A percentile compares a stretch with the other conserved stretches of the same genome.
Conservation (phyloP, 169 alveolate species). For the Fabrea salina region DNA sequence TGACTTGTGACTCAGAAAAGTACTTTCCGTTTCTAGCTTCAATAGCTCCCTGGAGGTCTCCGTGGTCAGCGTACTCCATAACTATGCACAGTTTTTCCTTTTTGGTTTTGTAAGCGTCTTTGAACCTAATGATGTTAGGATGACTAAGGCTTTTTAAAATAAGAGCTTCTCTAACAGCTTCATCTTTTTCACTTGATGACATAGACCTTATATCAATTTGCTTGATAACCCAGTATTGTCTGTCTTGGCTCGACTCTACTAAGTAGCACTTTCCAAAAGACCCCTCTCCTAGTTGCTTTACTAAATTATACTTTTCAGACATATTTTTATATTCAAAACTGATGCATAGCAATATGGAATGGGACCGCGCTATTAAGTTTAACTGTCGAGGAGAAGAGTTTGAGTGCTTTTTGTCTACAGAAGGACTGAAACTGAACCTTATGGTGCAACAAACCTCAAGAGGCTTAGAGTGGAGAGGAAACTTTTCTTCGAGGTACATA, state of each 20-base stretch:
- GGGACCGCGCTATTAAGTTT: too few relatives aligned
- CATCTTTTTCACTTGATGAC: slow-evolving; percentile 75
- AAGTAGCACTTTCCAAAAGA: slow-evolving; percentile 82
- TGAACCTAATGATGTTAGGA: slow-evolving; percentile 74
- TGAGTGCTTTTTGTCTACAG: too few relatives aligned
- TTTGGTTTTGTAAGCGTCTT: slow-evolving; percentile 73
- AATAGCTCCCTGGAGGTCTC: slow-evolving; percentile 64
- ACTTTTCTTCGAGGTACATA: slow-evolving; percentile 40
- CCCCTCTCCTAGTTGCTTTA: slow-evolving; percentile 85
- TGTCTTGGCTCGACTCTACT: slow-evolving; percentile 64
- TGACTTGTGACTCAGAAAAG: too few relatives aligned
- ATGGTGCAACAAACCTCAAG: too few relatives aligned
- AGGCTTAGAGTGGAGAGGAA: slow-evolving; percentile 64
- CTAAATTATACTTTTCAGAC: slow-evolving; percentile 69
- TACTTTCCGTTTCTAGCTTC: slow-evolving; percentile 46
- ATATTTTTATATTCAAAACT: too few relatives aligned
- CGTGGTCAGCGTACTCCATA: slow-evolving; percentile 88
- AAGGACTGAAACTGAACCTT: too few relatives aligned
- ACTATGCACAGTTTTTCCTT: slow-evolving; percentile 79
- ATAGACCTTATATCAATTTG: slow-evolving; percentile 68
- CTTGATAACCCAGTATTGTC: slow-evolving; percentile 70
- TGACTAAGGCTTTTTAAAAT: slow-evolving; percentile 75
- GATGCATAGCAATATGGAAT: too few relatives aligned
- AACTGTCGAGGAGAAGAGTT: too few relatives aligned
- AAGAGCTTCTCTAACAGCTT: slow-evolving; percentile 77